Evolutionary conservation across 169 alveolate species (phyloP), one percentile per base, ranked within the genome.

Genomic region (Cryptosporidium viatorum): DNA sequence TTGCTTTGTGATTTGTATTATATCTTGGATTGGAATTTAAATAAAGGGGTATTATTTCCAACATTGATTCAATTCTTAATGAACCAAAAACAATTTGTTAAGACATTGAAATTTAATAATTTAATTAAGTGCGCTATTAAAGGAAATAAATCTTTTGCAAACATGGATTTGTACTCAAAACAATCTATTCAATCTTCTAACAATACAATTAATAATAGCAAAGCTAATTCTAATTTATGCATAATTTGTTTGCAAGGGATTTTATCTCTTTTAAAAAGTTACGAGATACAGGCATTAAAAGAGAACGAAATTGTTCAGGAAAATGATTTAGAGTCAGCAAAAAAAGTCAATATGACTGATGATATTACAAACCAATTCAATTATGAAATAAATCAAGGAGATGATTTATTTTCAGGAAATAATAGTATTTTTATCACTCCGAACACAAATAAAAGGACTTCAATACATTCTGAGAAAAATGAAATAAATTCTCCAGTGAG

Each of bases 71-170:
- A 80, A 80, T 80, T 80, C 62, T 43, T 80, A 16, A 59, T 80
- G 26, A 80, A 80, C 12, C 89, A 80, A 65, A 80, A 65, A 50
- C 89, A 80, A 23, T 80, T 62, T 62, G 70, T 80, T 29, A 80
- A 80, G 33, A 80, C 80, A 16, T 6, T 80, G 7, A 80, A 80
- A 80, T 80, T 80, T 50, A 80, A 50, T 65, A 80, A 59, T 43
- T n/a, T 80, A 29, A 80, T 80, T 45, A 59, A 62, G n/a, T 31
- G 89, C 9, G 68, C 75, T 33, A 37, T 80, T 7, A 59, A 43
- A 39, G 75, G 73, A 62, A 12, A 37, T 37, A 23, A 18, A 18
- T 37, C 37, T 48, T 12, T 21, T 26, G 52, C 43, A 59, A 59
- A 31, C 16, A 3, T n/a, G 5, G 31, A 23, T 31, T 41, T 6